Conservation (phyloP, 202 grass and related monocot genomes). For the Digitaria exilis region DNA sequence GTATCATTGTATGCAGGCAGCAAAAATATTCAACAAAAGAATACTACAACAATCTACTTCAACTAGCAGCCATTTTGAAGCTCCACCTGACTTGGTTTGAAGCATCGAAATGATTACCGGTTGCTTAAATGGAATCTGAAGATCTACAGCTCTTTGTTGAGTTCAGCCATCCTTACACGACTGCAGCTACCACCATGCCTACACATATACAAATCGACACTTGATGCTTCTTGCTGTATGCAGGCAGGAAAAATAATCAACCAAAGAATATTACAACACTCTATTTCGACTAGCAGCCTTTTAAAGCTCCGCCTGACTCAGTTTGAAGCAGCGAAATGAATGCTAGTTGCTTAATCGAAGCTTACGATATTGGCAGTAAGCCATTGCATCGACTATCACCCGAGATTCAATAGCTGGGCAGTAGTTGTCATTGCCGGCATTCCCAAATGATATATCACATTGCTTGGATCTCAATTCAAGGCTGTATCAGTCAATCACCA, state of each 20-base stretch:
- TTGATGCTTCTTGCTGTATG: conserved; percentile 40
- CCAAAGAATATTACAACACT: conserved; percentile 55
- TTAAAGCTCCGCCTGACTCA: conserved; percentile 35
- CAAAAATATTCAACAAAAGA: conserved; percentile 50
- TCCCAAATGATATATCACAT: conserved; percentile 3
- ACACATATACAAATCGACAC: conserved; percentile 22
- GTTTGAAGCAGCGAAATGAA: conserved; percentile 41
- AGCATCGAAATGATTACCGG: conserved; percentile 42
- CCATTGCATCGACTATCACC: conserved; percentile 4
- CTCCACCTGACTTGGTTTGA: conserved; percentile 28
- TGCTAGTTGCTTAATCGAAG: conserved; percentile 37
- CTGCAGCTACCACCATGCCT: conserved; percentile 24
- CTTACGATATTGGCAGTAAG: background rate
- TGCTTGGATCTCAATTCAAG: conserved; percentile 33
- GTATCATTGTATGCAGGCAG: conserved; percentile 38
- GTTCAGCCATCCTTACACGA: background rate
- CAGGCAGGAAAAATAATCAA: conserved; percentile 48
- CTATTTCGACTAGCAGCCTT: conserved; percentile 40
- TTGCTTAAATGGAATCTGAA: conserved; percentile 34
- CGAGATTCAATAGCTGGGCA: background rate
- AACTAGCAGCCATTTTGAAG: conserved; percentile 52
- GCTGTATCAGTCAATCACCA: conserved; percentile 24
- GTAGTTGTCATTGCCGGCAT: conserved; percentile 21
- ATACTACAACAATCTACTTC: conserved; percentile 55
- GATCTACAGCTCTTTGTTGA: background rate